phyloP scores from a whole-genome alignment of 2,329 filamentous ascomycete species.

The Alternaria hordeiaustralica region DNA sequence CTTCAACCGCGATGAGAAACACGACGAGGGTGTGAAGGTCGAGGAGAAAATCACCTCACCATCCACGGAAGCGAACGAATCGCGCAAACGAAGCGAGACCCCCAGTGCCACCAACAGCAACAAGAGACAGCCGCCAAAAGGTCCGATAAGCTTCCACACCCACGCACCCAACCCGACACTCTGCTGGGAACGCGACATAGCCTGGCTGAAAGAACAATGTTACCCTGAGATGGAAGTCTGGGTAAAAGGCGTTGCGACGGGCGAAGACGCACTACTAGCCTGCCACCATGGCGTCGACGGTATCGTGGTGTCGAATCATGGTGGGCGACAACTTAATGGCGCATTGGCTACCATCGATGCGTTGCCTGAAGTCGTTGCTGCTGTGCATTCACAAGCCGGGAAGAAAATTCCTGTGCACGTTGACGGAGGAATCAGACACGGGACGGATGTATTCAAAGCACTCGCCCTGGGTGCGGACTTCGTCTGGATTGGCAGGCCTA shows the following conservation, averaged over 20 bases:
- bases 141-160: constrained; percentile 25
- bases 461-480: constrained; percentile 89
- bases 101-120: constrained; percentile 1
- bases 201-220: constrained; percentile 27
- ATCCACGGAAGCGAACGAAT: neutral
- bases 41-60: neutral
- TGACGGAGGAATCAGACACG: constrained; percentile 86
- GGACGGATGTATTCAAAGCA: constrained; percentile 93
- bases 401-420: constrained; percentile 72
- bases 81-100: neutral
- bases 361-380: constrained; percentile 62
- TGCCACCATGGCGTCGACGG: constrained; percentile 53
- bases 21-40: neutral
- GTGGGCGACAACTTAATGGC: constrained; percentile 58
- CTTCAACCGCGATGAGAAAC: constrained; percentile 18
- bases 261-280: constrained; percentile 52
- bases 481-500: constrained; percentile 64
- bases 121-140: constrained; percentile 13
- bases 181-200: constrained; percentile 32
- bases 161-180: constrained; percentile 31
- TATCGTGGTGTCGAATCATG: constrained; percentile 60
- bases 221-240: constrained; percentile 32
- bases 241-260: constrained; percentile 56
- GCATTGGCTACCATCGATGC: constrained; percentile 49
- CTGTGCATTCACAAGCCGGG: constrained; percentile 52